Evolutionary conservation across 2,329 filamentous ascomycete species (phyloP), one percentile per base, ranked within the genome.

Genomic region (Hirsutella minnesotensis): DNA sequence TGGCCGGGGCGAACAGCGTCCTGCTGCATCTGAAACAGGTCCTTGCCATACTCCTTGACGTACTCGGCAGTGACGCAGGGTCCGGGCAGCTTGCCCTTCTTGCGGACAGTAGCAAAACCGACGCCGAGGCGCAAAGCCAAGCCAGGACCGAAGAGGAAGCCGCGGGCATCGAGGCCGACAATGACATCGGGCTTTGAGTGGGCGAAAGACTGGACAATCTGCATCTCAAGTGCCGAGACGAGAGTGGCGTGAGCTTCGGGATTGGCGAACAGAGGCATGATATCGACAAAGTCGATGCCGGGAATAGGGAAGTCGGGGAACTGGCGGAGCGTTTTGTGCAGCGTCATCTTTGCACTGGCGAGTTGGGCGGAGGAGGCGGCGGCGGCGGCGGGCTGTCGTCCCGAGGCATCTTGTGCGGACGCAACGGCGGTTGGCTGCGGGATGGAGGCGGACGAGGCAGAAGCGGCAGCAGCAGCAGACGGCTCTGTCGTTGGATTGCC

Each of bases 241-340:
- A 98, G 81, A 44, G 79, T 74, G 53, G 76, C 72, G 68, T 95
- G 90, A 47, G 85, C 72, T 41, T 63, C 59, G 43, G 81, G 79
- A 58, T 87, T 75, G 61, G 86, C 80, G 72, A 98, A 96, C 60
- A 96, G 82, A 47, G 92, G 92, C 65, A 98, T 82, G 67, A 98
- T 96, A 62, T 98, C 92, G 70, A 95, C 87, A 67, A 98, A 98
- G 57, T 94, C 75, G 60, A 98, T 90, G 63, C 92, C 90, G 38
- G 84, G 81, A 51, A 83, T 81, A 46, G 90, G 90, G 69, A 95
- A 96, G 72, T 96, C 87, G 57, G 81, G 79, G 69, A 87, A 94
- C 63, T 88, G 81, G 65, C 86, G 85, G 54, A 96, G 77, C 46
- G 83, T 77, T 53, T 68, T 66, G 59, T 80, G 67, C 73, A 72